Evolutionary conservation across 192 early-diverging fungal species (phyloP).

Genomic region (Backusella mclennaniae): DNA sequence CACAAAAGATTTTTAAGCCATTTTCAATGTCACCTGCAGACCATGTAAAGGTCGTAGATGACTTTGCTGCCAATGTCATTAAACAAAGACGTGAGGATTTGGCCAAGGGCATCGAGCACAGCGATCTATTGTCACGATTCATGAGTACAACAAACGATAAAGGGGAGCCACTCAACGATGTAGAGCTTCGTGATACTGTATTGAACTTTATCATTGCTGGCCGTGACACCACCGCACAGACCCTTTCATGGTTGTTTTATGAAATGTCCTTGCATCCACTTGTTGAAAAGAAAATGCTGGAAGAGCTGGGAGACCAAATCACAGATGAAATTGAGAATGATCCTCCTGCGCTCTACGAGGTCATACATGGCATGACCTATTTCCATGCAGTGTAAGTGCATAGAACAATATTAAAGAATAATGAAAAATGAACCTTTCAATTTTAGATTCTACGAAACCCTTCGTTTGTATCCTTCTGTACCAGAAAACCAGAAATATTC

Average conservation of each 20-base stretch:
- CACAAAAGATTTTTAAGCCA: not conserved
- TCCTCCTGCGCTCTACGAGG: conserved; percentile 20
- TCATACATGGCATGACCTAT: conserved; percentile 28
- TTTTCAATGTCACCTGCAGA: conserved; percentile 10
- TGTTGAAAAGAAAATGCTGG: conserved; percentile 37
- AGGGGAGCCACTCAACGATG: conserved; percentile 10
- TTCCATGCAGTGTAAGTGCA: conserved; percentile 33
- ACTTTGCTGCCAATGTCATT: conserved; percentile 22
- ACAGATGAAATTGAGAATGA: conserved; percentile 17
- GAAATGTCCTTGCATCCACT: conserved; percentile 35
- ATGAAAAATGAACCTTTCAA: too few species aligned
- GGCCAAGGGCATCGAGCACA: not conserved
- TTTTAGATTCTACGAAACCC: conserved; percentile 45
- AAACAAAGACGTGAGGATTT: conserved; percentile 25
- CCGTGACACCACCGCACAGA: conserved; percentile 47
- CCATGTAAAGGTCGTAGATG: conserved; percentile 22
- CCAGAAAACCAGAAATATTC: conserved; percentile 54
- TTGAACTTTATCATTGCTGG: conserved; percentile 39
- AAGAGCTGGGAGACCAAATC: conserved; percentile 35
- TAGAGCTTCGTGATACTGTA: conserved; percentile 31
- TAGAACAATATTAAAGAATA: not conserved
- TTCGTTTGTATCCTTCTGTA: conserved; percentile 66
- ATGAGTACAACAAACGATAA: conserved; percentile 26
- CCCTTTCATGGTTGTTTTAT: conserved; percentile 49
- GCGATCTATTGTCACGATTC: conserved; percentile 30